Evolutionary conservation across 2,329 filamentous ascomycete genomes (phyloP).

Genomic region (Curvularia eragrostidis): DNA sequence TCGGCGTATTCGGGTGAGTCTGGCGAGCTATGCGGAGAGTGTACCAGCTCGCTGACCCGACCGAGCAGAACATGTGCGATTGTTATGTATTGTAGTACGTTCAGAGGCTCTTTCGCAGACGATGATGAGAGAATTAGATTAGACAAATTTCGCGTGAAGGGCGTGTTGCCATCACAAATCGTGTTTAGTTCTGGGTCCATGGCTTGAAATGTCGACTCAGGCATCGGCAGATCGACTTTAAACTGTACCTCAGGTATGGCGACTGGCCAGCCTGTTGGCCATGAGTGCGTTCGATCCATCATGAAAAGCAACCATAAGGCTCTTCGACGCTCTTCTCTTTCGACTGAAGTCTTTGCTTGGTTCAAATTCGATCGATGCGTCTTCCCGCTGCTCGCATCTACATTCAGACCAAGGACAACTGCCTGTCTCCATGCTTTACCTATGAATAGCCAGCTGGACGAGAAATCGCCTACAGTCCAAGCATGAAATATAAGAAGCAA

Average conservation of each 20-base stretch:
- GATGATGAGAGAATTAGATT: conserved; percentile 24
- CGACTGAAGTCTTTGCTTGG: conserved; percentile 17
- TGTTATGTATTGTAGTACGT: conserved; percentile 32
- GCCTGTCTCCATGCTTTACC: conserved; percentile 46
- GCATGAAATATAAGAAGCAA: conserved; percentile 34
- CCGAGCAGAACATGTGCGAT: conserved; percentile 41
- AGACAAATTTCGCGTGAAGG: conserved; percentile 35
- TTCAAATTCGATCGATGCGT: conserved; percentile 1
- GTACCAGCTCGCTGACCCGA: conserved; percentile 34
- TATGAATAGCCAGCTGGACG: conserved; percentile 37
- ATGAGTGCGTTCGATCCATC: conserved; percentile 36
- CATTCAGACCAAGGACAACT: conserved; percentile 33
- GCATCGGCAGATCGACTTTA: conserved; percentile 40
- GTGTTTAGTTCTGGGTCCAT: conserved; percentile 16
- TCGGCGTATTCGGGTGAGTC: conserved; percentile 31
- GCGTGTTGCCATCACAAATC: conserved; percentile 9
- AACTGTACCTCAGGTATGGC: conserved; percentile 42
- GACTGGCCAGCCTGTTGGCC: conserved; percentile 34
- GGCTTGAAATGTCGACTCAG: conserved; percentile 32
- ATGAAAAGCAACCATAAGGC: conserved; percentile 44
- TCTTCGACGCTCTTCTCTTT: conserved; percentile 40
- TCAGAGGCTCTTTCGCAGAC: conserved; percentile 18
- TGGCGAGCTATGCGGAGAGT: conserved; percentile 36
- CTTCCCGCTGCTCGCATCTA: not conserved
- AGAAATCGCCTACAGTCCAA: conserved; percentile 38